phyloP scores from a whole-genome alignment of 768 basidiomycete genomes.

The Podaxis sp. region DNA sequence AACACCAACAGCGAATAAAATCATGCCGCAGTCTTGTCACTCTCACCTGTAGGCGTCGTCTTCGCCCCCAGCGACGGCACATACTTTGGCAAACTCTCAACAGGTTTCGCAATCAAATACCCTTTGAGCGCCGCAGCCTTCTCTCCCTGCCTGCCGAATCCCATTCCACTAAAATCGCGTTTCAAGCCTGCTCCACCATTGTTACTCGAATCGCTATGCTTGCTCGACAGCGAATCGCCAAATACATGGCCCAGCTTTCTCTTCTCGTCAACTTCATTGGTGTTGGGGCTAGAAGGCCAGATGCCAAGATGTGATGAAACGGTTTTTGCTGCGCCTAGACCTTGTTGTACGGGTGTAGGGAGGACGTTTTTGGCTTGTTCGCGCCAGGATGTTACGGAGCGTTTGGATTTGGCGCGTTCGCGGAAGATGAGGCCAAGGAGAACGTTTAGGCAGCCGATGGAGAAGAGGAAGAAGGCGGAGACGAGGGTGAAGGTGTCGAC shows the following conservation, averaged over 20 bases:
- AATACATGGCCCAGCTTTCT: slow-evolving; percentile 14
- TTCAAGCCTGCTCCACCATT: slow-evolving; percentile 39
- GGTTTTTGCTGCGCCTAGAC: slow-evolving; percentile 21
- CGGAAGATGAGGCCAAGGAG: slow-evolving; percentile 81
- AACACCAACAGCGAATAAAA: background rate
- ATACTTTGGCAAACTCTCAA: slow-evolving; percentile 29
- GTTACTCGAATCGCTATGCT: slow-evolving; percentile 16
- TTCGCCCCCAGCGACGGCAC: background rate
- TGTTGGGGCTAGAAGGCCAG: background rate
- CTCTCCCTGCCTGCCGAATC: slow-evolving; percentile 83
- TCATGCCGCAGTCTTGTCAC: background rate
- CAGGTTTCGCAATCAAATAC: slow-evolving; percentile 30
- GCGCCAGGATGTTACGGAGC: slow-evolving; percentile 69
- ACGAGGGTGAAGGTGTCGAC: slow-evolving; percentile 86
- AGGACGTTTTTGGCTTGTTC: slow-evolving; percentile 56
- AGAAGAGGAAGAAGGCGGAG: slow-evolving; percentile 82
- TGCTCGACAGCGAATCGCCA: slow-evolving; percentile 10
- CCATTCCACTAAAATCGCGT: slow-evolving; percentile 26
- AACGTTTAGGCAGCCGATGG: slow-evolving; percentile 82
- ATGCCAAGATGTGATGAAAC: slow-evolving; percentile 9
- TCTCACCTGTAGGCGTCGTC: background rate
- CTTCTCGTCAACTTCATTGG: slow-evolving; percentile 10
- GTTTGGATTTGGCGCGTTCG: slow-evolving; percentile 59
- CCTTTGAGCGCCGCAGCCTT: slow-evolving; percentile 73
- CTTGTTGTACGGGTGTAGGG: slow-evolving; percentile 36